Evolutionary conservation across 371 early-diverging fungal genomes (phyloP).

Genomic region (Chytridium lagenaria): DNA sequence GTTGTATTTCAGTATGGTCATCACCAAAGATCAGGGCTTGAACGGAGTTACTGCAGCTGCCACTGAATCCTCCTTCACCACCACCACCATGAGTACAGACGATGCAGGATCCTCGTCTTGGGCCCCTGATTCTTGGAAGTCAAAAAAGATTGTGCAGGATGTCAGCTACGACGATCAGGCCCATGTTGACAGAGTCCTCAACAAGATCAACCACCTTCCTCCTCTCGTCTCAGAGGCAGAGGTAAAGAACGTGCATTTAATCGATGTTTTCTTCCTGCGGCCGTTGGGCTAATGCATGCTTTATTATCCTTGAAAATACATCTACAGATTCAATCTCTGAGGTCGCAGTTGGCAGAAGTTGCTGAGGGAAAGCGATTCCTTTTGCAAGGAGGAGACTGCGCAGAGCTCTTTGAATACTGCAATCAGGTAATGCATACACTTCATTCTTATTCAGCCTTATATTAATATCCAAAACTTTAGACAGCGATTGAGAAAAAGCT

Average conservation of each 20-base stretch:
- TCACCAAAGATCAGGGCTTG: too few species aligned
- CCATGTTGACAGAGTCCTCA: constrained; percentile 69
- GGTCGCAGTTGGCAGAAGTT: constrained; percentile 82
- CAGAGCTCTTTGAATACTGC: constrained; percentile 97
- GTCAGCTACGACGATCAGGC: constrained; percentile 83
- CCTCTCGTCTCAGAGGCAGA: constrained; percentile 90
- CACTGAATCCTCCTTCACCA: too few species aligned
- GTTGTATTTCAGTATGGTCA: too few species aligned
- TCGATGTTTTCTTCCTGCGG: background rate
- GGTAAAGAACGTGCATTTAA: constrained; percentile 53
- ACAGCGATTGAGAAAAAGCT: constrained; percentile 91
- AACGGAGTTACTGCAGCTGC: too few species aligned
- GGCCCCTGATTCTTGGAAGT: constrained; percentile 82
- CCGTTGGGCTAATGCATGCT: background rate
- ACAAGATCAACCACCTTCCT: constrained; percentile 81
- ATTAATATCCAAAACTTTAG: constrained; percentile 43
- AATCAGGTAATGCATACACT: constrained; percentile 63
- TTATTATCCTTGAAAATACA: too few species aligned
- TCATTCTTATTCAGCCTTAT: constrained; percentile 10
- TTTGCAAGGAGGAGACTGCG: constrained; percentile 98
- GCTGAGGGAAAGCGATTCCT: constrained; percentile 91
- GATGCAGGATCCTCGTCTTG: constrained; percentile 50
- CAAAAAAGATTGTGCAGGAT: constrained; percentile 90
- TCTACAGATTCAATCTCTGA: constrained; percentile 78
- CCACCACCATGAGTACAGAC: too few species aligned